Percentiles rank a stretch among this genome's conserved stretches.
phyloP scores from a whole-genome alignment of 495 filamentous ascomycete genomes.

The Aspergillus bridgeri region DNA sequence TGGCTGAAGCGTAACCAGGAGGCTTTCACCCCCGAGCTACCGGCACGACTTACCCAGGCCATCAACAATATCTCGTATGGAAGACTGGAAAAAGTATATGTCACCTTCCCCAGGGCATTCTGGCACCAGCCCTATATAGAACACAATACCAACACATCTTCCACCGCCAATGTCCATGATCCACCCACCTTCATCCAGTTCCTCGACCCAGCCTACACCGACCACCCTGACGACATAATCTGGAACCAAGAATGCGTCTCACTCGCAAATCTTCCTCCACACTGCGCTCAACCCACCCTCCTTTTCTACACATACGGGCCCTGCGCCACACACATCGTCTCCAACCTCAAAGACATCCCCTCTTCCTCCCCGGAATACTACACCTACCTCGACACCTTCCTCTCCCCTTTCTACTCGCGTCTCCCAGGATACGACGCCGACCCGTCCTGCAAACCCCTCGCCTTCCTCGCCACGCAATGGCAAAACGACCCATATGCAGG shows the following conservation, averaged over 20 bases:
- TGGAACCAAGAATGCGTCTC: slow-evolving; percentile 84
- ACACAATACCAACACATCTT: slow-evolving; percentile 6
- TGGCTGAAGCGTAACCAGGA: slow-evolving; percentile 77
- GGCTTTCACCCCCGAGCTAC: slow-evolving; percentile 68
- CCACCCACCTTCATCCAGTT: slow-evolving; percentile 36
- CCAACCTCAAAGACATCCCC: slow-evolving; percentile 27
- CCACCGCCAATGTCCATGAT: neutral
- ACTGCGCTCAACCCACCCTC: slow-evolving; percentile 73
- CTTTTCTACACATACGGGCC: slow-evolving; percentile 88
- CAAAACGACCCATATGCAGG: slow-evolving; percentile 78
- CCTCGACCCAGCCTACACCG: slow-evolving; percentile 57
- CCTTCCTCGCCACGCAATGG: slow-evolving; percentile 73
- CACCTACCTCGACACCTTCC: slow-evolving; percentile 38
- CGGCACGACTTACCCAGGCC: slow-evolving; percentile 60
- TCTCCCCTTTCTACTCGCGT: slow-evolving; percentile 65
- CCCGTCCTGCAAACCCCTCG: slow-evolving; percentile 59
- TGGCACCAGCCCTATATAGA: slow-evolving; percentile 43
- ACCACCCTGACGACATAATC: slow-evolving; percentile 63
- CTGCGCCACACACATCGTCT: slow-evolving; percentile 50
- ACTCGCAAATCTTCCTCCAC: slow-evolving; percentile 60
- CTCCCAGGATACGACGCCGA: slow-evolving; percentile 60
- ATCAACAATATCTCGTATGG: slow-evolving; percentile 83
- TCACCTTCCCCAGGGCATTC: slow-evolving; percentile 75
- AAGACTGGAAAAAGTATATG: slow-evolving; percentile 86
- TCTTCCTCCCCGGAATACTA: slow-evolving; percentile 28